Base-by-base conservation (phyloP, 2,329 filamentous ascomycete species). In the Epichloe elymi region DNA sequence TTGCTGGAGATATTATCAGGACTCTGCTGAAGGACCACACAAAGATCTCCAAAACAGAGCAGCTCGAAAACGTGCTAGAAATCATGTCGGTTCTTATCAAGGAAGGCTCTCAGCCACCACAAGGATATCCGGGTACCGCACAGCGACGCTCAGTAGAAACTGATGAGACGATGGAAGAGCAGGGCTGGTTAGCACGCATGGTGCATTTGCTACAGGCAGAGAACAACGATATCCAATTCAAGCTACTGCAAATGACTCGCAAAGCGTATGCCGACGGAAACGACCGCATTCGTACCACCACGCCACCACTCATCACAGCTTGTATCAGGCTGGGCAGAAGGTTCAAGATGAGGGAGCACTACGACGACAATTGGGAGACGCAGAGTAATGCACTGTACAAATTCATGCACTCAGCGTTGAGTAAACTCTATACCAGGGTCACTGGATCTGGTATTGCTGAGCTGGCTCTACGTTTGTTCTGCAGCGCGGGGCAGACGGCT, bases 151-250 rank as follows among this genome's bases (percentile, higher is more conserved):
- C 72, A 0, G 65, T 78, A 45, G 94, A 98, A 72, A 97, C 93
- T 0, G 93, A 98, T 55, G 94, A 98, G 71, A 97, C 91, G 0
- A 82, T 97, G 61, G 91, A 98, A 68, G 93, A 98, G 70, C 93
- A 98, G 73, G 93, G 93, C 48, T 96, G 89, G 89, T 75, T 98
- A 50, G 93, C 93, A 37, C 80, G 93, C 59, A 84, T 98, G 62
- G 82, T 96, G 17, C 93, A 98, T 69, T 74, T 96, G 51, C 80
- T 98, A 49, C 76, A 88, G 52, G 86, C 82, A 43, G 75, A 87
- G 37, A 80, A 94, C 63, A 97, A 97, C 61, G 88, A 95, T 60
- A 94, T 85, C 0, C 93, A 98, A 65, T 93, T 95, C 70, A 88
- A 88, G 70, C 81, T 98, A 44, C 78, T 98, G 33, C 91, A 97